A percentile compares a stretch with the other conserved stretches of the same genome.
phyloP scores from a whole-genome alignment of 441 rosid genomes.

The Adansonia madagascariensis region DNA sequence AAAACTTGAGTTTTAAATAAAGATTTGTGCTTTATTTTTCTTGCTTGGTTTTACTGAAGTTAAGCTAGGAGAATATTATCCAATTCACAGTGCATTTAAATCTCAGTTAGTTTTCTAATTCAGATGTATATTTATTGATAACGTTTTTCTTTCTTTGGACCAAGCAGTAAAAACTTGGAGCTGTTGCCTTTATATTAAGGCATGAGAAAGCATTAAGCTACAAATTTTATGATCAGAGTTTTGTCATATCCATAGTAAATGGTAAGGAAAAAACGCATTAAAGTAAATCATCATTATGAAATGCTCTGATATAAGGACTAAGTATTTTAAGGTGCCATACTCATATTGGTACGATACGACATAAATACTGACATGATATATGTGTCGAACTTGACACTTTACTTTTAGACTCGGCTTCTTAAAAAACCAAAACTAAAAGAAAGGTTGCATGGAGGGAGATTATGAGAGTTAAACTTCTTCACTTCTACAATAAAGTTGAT shows the following conservation, averaged over 20 bases:
- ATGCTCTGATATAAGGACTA: slow-evolving; percentile 36
- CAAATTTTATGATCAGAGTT: slow-evolving; percentile 9
- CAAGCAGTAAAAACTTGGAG: slow-evolving; percentile 32
- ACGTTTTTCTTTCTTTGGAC: slow-evolving; percentile 20
- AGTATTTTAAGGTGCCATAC: too few species aligned
- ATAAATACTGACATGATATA: too few species aligned
- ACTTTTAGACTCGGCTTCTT: too few species aligned
- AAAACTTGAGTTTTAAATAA: not conserved
- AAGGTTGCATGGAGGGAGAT: too few species aligned
- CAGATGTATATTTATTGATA: not conserved
- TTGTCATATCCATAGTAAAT: slow-evolving; percentile 20
- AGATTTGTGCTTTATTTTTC: too few species aligned
- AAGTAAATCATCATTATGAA: slow-evolving; percentile 52
- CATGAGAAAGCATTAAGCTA: slow-evolving; percentile 25
- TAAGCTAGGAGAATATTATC: not conserved
- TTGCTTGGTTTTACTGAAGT: slow-evolving; percentile 12
- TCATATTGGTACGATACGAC: too few species aligned
- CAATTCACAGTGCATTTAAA: not conserved
- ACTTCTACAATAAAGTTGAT: too few species aligned
- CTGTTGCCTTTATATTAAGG: slow-evolving; percentile 17
- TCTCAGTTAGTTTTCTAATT: slow-evolving; percentile 11
- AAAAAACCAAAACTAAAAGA: too few species aligned
- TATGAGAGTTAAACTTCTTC: too few species aligned
- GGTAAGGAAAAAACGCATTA: slow-evolving; percentile 10
- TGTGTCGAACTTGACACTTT: too few species aligned